phyloP scores from a whole-genome alignment of 2,329 filamentous ascomycete species.

The Pezicula rhizophila region DNA sequence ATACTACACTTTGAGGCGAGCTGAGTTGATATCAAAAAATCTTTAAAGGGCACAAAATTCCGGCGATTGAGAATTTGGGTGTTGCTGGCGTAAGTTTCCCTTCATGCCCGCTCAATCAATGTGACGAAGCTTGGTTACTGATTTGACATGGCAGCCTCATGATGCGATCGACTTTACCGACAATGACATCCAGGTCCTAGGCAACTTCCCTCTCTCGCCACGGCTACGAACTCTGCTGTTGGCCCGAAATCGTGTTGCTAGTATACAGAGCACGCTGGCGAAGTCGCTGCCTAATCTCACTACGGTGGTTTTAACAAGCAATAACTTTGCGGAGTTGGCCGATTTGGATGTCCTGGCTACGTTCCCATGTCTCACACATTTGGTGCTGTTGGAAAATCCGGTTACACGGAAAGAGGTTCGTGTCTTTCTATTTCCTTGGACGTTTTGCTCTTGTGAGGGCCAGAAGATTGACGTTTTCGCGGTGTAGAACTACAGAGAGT shows the following conservation, averaged over 20 bases:
- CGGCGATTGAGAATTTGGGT: conserved; percentile 94
- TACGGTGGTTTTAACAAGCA: conserved; percentile 76
- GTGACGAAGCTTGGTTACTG: neutral
- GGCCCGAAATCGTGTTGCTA: conserved; percentile 79
- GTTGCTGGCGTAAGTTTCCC: conserved; percentile 70
- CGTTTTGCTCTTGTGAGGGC: neutral
- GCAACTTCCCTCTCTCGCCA: conserved; percentile 88
- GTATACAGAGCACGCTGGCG: conserved; percentile 70
- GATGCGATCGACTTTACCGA: conserved; percentile 98
- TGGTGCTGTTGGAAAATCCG: conserved; percentile 81
- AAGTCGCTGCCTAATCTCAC: conserved; percentile 75
- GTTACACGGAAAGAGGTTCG: conserved; percentile 86
- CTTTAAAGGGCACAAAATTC: conserved; percentile 87
- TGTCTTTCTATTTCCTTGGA: conserved; percentile 7
- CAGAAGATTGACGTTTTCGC: conserved; percentile 1
- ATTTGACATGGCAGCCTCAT: conserved; percentile 61
- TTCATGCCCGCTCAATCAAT: conserved; percentile 1
- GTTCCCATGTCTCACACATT: conserved; percentile 67
- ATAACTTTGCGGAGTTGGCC: conserved; percentile 75
- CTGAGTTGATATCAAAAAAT: conserved; percentile 73
- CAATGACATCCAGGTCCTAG: conserved; percentile 86
- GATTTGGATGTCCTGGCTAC: conserved; percentile 76
- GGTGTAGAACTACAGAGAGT: conserved; percentile 79
- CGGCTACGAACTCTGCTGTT: conserved; percentile 83
- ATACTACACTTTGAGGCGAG: conserved; percentile 80